These are phyloP conservation scores for Leptosphaerulina australis DNA, from an alignment of 2,329 filamentous ascomycete genomes.

Conservation along the genomic window DNA sequence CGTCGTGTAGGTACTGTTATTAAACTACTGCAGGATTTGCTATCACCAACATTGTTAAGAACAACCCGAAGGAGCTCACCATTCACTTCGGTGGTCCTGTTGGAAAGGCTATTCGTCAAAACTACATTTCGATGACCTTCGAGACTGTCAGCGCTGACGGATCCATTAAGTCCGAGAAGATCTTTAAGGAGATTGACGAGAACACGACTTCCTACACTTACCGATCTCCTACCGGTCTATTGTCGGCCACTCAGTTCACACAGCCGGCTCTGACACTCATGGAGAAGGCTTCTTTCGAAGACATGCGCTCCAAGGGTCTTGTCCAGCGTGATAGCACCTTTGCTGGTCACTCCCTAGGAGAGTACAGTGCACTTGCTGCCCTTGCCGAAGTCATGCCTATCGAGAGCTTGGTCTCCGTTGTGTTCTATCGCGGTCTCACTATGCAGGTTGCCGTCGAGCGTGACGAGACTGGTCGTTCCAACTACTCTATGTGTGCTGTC, in stretches of 20 bases:
- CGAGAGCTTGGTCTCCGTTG: constrained; percentile 94
- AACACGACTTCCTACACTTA: constrained; percentile 96
- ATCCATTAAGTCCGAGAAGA: constrained; percentile 95
- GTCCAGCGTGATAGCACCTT: constrained; percentile 97
- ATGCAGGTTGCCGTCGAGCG: constrained; percentile 99
- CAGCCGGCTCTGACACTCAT: constrained; percentile 96
- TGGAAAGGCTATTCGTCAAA: constrained; percentile 95
- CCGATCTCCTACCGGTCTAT: constrained; percentile 87
- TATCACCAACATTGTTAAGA: constrained; percentile 98
- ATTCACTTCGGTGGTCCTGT: constrained; percentile 97
- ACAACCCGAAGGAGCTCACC: constrained; percentile 98
- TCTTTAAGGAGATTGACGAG: constrained; percentile 97
- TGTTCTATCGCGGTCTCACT: constrained; percentile 97
- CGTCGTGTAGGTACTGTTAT: background rate
- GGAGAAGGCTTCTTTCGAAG: constrained; percentile 99
- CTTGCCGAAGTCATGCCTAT: constrained; percentile 99
- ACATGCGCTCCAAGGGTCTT: constrained; percentile 96
- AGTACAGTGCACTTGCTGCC: constrained; percentile 96
- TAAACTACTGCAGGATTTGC: constrained; percentile 72
- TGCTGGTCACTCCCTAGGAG: constrained; percentile 94
- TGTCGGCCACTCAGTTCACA: constrained; percentile 98
- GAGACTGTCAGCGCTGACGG: constrained; percentile 95
- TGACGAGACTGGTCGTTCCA: constrained; percentile 88
- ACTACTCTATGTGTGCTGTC: constrained; percentile 99
- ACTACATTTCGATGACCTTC: constrained; percentile 99